Conservation (phyloP, 2,329 filamentous ascomycete genomes). For the Amphichorda felina region DNA sequence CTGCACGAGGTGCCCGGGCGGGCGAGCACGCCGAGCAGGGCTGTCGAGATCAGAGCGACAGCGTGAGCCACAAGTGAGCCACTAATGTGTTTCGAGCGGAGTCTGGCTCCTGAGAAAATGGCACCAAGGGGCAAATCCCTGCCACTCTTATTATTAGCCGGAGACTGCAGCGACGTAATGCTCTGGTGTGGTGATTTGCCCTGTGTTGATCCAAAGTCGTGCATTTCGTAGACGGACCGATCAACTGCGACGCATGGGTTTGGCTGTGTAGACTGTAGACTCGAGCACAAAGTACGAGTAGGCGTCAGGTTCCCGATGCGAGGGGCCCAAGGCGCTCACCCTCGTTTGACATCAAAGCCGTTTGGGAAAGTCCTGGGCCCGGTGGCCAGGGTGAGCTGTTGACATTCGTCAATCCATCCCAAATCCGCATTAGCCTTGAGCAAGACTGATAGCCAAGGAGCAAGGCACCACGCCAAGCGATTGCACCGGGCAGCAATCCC, state of each 20-base stretch:
- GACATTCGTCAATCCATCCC: conserved; percentile 3
- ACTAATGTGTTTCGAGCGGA: conserved; percentile 29
- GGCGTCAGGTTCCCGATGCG: too few relatives aligned
- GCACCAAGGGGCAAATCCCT: conserved; percentile 6
- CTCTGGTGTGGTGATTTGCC: too few relatives aligned
- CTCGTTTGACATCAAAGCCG: too few relatives aligned
- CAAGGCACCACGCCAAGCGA: conserved; percentile 1
- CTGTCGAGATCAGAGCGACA: conserved; percentile 22
- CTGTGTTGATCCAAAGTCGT: too few relatives aligned
- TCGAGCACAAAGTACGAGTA: too few relatives aligned
- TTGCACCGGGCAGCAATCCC: not conserved
- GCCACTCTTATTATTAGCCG: conserved; percentile 6
- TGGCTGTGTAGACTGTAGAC: too few relatives aligned
- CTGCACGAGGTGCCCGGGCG: conserved; percentile 22
- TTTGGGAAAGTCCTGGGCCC: too few relatives aligned
- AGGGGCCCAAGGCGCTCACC: too few relatives aligned
- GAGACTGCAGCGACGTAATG: conserved; percentile 4
- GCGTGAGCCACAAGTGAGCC: too few relatives aligned
- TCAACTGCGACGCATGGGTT: too few relatives aligned
- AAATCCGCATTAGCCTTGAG: not conserved
- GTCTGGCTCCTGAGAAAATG: conserved; percentile 18
- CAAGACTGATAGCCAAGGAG: not conserved
- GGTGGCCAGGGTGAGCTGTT: conserved; percentile 1
- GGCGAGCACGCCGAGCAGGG: conserved; percentile 20
- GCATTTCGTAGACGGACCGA: too few relatives aligned